phyloP scores from a whole-genome alignment of 2,329 filamentous ascomycete species.

The Cytospora piceae region DNA sequence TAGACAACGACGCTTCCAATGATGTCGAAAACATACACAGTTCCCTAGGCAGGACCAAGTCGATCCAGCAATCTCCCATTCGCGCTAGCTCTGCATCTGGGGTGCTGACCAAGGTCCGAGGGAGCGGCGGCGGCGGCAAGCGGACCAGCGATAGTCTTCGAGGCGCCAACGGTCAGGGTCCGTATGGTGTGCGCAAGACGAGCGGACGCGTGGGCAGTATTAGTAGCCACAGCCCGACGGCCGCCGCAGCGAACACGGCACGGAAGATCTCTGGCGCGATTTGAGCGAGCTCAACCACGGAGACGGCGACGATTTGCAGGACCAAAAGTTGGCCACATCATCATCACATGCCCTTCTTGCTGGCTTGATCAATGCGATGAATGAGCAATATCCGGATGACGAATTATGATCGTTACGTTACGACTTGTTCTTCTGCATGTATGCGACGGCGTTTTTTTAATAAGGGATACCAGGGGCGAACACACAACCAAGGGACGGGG shows the following conservation, averaged over 20 bases:
- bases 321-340: neutral
- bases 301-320: constrained; percentile 6
- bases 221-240: constrained; percentile 46
- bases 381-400: constrained; percentile 27
- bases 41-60: constrained; percentile 52
- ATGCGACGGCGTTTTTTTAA: constrained; percentile 25
- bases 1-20: constrained; percentile 70
- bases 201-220: constrained; percentile 68
- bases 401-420: constrained; percentile 31
- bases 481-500: constrained; percentile 1
- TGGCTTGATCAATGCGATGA: constrained; percentile 11
- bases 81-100: constrained; percentile 58
- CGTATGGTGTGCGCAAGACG: constrained; percentile 64
- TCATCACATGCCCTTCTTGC: constrained; percentile 1
- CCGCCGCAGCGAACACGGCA: constrained; percentile 48
- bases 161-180: constrained; percentile 47
- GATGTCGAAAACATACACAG: constrained; percentile 73
- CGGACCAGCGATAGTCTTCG: constrained; percentile 50
- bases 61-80: constrained; percentile 53
- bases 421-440: constrained; percentile 29
- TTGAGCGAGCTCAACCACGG: constrained; percentile 2
- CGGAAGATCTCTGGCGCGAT: constrained; percentile 56
- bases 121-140: constrained; percentile 37
- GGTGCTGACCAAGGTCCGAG: constrained; percentile 66
- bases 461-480: constrained; percentile 10